Evolutionary conservation across 768 basidiomycete species (phyloP).

Genomic region (Tricholoma bakamatsutake): DNA sequence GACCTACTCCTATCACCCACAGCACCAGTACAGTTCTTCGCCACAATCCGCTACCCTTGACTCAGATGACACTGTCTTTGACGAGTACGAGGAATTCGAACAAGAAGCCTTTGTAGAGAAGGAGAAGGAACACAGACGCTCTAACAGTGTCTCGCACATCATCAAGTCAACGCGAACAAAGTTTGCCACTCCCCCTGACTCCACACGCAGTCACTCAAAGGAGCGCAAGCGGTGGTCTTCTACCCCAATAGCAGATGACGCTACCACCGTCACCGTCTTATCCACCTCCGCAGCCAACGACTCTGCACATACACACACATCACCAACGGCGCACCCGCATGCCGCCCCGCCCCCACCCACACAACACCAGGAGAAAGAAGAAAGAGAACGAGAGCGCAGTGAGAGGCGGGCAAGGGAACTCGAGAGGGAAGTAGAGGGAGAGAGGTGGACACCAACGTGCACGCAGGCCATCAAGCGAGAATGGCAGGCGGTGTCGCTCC

Average conservation of each 20-base stretch:
- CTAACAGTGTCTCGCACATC: background rate
- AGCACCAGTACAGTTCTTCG: constrained; percentile 13
- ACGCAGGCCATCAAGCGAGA: constrained; percentile 45
- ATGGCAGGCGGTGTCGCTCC: constrained; percentile 55
- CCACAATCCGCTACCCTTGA: constrained; percentile 10
- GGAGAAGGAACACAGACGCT: background rate
- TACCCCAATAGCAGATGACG: background rate
- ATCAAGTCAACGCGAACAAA: background rate
- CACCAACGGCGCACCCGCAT: constrained; percentile 4
- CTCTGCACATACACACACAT: constrained; percentile 2
- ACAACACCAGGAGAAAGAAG: constrained; percentile 3
- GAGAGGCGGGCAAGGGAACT: constrained; percentile 17
- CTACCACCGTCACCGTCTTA: background rate
- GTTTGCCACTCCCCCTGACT: background rate
- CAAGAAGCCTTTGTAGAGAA: background rate
- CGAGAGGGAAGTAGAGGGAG: constrained; percentile 13
- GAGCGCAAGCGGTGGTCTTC: constrained; percentile 1
- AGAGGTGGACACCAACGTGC: constrained; percentile 50
- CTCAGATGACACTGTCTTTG: constrained; percentile 20
- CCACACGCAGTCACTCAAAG: background rate
- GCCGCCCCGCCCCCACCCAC: background rate
- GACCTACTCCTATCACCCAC: constrained; percentile 14
- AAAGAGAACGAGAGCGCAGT: constrained; percentile 2
- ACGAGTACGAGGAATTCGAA: constrained; percentile 23
- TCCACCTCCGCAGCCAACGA: constrained; percentile 6